Base-by-base conservation (phyloP, 371 early-diverging fungal genomes). In the Mortierella sp. region DNA sequence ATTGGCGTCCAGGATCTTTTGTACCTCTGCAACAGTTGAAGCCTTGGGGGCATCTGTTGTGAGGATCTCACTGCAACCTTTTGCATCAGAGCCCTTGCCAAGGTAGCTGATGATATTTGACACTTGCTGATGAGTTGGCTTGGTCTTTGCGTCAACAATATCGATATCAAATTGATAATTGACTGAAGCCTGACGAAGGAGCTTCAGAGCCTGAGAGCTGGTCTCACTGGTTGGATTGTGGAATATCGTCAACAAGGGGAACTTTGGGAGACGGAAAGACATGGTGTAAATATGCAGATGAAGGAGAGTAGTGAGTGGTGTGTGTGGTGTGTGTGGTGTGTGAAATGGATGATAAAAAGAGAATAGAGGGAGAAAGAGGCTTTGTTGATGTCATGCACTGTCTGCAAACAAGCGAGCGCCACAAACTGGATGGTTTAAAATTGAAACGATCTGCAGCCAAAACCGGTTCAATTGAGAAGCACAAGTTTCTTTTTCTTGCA, bases 191-290 rank as follows among this genome's bases (percentile, higher is more conserved):
- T 82, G 70, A 9, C 71, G 75, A 15, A 86, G 61, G 32, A 85
- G 66, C 5, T 75, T 66, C 12, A 86, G 64, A 1, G 85, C 84
- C 34, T 83, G 77, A 22, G 64, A 51, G 43, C 82, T 82, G 35
- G 70, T 70, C 3, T 70, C 51, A 32, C 65, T 68, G 22, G 71
- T 47, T 1, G 85, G 82, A 63, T 82, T 83, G 68, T 86, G 86
- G 67, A 85, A 86, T 47, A 85, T 56, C 31, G 85, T 83, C 22
- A 85, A 68, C 68, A 87, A 81, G 7, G 87, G 85, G 53, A 83
- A 83, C 56, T 64, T 83, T 37, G 85, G 85, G 15, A 84, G 82
- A 5, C 86, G 85, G 64, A 87, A 85, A 35, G 86, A 87, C 87
- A 87, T 87, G 63, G 23, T 66, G 63, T 26, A 43, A 43, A 17